These are phyloP conservation scores for Magnaporthiopsis incrustans DNA, from an alignment of 2,329 filamentous ascomycete species.

Conservation along the genomic window DNA sequence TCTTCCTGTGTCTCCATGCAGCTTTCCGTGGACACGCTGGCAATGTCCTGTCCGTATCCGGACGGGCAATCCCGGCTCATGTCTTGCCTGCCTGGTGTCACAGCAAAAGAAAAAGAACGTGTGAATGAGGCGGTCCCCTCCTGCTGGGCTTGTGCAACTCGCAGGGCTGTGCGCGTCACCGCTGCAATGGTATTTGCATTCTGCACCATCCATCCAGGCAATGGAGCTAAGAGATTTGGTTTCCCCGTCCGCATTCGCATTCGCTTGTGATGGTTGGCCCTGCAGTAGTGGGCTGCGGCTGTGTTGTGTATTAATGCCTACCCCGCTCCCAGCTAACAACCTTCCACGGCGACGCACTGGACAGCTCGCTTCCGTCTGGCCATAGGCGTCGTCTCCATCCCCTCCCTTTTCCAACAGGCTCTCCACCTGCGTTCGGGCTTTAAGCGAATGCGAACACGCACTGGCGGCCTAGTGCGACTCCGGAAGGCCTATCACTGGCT, in stretches of 20 bases:
- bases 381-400: no score
- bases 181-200: no score
- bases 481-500: not conserved
- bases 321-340: no score
- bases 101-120: not conserved
- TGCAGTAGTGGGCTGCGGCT: no score
- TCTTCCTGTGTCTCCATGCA: not conserved
- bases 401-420: no score
- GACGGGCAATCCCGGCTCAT: not conserved
- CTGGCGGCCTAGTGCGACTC: not conserved
- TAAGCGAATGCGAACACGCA: not conserved
- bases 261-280: not conserved
- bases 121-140: not conserved
- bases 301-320: no score
- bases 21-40: not conserved
- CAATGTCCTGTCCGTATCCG: not conserved
- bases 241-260: not conserved
- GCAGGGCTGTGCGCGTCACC: not conserved
- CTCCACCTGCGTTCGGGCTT: not conserved
- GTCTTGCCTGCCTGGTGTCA: not conserved
- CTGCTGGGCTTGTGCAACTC: not conserved
- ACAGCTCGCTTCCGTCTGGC: no score
- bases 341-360: no score
- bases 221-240: not conserved
- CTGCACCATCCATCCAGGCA: no score